Evolutionary conservation across 2,329 filamentous ascomycete genomes (phyloP).

Genomic region (Leptographium lundbergii): DNA sequence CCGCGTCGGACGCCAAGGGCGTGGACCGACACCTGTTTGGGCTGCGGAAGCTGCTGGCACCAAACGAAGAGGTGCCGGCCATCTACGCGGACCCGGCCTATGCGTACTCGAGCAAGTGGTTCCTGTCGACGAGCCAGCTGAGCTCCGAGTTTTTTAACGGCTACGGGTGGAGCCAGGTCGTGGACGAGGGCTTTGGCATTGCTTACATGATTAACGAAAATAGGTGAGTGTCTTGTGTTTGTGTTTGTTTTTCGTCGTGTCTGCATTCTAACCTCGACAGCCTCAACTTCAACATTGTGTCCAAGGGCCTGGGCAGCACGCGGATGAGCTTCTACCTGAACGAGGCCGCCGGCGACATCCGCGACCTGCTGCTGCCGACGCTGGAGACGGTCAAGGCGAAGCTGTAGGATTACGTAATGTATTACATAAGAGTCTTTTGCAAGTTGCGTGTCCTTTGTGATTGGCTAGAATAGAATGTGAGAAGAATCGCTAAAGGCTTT

Average conservation of each 20-base stretch:
- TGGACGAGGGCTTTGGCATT: slow-evolving; percentile 91
- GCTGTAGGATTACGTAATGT: neutral
- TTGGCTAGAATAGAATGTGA: neutral
- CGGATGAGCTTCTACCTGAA: slow-evolving; percentile 94
- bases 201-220: slow-evolving; percentile 99
- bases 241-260: neutral
- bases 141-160: slow-evolving; percentile 97
- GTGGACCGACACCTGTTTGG: slow-evolving; percentile 97
- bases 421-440: too few relatives aligned
- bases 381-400: slow-evolving; percentile 64
- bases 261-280: slow-evolving; percentile 28
- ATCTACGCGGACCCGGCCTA: slow-evolving; percentile 83
- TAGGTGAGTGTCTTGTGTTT: slow-evolving; percentile 42
- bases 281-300: slow-evolving; percentile 96
- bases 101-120: slow-evolving; percentile 78
- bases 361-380: slow-evolving; percentile 72
- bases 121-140: slow-evolving; percentile 75
- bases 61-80: slow-evolving; percentile 67
- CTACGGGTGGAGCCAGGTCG: slow-evolving; percentile 96
- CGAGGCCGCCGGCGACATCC: slow-evolving; percentile 81
- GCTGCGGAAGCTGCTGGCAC: slow-evolving; percentile 75
- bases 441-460: too few relatives aligned
- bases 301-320: slow-evolving; percentile 79
- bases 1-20: slow-evolving; percentile 82
- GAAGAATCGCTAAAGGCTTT: neutral